Conservation (phyloP, 495 filamentous ascomycete species). For the Xylaria curta region DNA sequence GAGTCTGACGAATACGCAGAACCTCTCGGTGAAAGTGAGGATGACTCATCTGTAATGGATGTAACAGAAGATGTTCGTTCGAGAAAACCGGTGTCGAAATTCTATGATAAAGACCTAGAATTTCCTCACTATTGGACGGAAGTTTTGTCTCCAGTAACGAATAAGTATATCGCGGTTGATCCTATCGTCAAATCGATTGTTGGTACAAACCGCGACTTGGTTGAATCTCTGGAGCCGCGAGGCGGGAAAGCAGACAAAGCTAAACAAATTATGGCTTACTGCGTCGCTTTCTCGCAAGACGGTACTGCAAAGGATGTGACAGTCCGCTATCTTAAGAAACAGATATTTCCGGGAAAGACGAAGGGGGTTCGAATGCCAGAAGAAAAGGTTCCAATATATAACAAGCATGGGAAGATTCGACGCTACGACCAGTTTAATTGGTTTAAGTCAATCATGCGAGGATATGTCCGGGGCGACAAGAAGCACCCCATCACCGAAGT, state of each 20-base stretch:
- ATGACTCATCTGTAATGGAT: constrained; percentile 49
- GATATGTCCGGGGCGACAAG: constrained; percentile 68
- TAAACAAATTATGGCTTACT: constrained; percentile 90
- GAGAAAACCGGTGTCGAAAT: constrained; percentile 33
- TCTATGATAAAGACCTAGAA: constrained; percentile 72
- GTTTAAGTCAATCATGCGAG: constrained; percentile 79
- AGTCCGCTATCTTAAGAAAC: constrained; percentile 84
- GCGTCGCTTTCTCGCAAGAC: constrained; percentile 84
- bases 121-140: constrained; percentile 96
- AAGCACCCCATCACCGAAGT: constrained; percentile 63
- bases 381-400: constrained; percentile 80
- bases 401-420: constrained; percentile 72
- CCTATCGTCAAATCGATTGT: constrained; percentile 72
- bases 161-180: constrained; percentile 80
- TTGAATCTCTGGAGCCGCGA: constrained; percentile 82
- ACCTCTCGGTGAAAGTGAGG: constrained; percentile 46
- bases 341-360: constrained; percentile 85
- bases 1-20: constrained; percentile 48
- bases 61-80: constrained; percentile 37
- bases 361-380: constrained; percentile 80
- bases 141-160: constrained; percentile 77
- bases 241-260: constrained; percentile 80
- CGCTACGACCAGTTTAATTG: constrained; percentile 78
- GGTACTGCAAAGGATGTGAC: constrained; percentile 95
- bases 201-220: constrained; percentile 68